These are phyloP conservation scores for Syzygium jambos DNA, from an alignment of 345 rosid species.

Conservation along the genomic window DNA sequence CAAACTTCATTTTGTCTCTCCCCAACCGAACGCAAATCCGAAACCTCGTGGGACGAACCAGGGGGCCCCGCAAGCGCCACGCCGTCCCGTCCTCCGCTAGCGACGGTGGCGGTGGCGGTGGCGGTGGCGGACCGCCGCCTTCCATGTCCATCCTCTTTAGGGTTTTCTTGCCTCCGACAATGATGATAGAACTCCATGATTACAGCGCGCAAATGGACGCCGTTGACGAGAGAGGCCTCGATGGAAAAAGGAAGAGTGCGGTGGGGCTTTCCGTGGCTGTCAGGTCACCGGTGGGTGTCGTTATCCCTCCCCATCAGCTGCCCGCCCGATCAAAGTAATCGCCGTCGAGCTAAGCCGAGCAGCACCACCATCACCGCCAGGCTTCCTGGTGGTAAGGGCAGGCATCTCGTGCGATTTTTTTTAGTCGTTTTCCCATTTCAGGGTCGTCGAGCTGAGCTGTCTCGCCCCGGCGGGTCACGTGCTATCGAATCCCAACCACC, in stretches of 20 bases:
- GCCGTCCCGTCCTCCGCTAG: neutral
- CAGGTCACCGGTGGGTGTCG: neutral
- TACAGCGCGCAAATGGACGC: neutral
- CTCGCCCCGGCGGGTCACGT: neutral
- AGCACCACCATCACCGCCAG: too few species aligned
- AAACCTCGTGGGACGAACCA: neutral
- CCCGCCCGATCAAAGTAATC: neutral
- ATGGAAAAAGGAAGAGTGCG: neutral
- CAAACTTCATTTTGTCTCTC: neutral
- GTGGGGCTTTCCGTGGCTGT: neutral
- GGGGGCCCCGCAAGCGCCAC: neutral
- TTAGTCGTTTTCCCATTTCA: neutral
- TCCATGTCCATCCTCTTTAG: neutral
- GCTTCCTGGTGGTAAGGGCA: neutral
- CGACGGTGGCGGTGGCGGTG: neutral
- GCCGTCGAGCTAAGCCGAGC: neutral
- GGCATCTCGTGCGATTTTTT: neutral
- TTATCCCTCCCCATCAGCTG: neutral
- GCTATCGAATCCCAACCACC: neutral
- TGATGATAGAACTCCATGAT: neutral
- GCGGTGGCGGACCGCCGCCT: neutral
- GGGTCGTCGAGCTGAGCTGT: neutral
- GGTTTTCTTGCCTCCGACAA: neutral
- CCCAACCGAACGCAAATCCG: neutral
- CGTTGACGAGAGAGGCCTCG: neutral